Conservation (phyloP, 441 rosid species). For the Croton setiger region DNA sequence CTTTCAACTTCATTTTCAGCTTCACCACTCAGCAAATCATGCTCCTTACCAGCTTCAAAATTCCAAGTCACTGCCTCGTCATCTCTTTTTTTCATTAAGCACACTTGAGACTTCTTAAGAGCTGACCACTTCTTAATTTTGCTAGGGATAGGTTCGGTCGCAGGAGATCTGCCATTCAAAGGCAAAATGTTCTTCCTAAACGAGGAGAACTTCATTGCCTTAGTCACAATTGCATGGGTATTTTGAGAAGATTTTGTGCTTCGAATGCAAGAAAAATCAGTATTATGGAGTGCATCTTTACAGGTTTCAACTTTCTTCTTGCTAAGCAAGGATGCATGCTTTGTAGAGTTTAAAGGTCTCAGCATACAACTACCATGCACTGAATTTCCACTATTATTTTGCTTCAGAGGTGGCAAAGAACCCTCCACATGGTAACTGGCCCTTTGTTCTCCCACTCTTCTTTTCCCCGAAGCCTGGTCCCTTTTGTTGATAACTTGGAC, state of each 20-base stretch:
- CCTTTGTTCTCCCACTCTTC: slow-evolving; percentile 39
- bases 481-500: slow-evolving; percentile 25
- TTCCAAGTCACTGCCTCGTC: slow-evolving; percentile 36
- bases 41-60: slow-evolving; percentile 41
- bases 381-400: slow-evolving; percentile 28
- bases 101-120: slow-evolving; percentile 31
- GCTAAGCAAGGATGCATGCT: slow-evolving; percentile 25
- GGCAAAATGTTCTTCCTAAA: slow-evolving; percentile 35
- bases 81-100: slow-evolving; percentile 32
- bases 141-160: slow-evolving; percentile 30
- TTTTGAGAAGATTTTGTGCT: slow-evolving; percentile 25
- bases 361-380: slow-evolving; percentile 19
- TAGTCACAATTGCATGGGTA: slow-evolving; percentile 27
- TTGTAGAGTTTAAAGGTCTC: slow-evolving; percentile 29
- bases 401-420: slow-evolving; percentile 30
- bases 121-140: slow-evolving; percentile 29
- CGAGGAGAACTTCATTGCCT: slow-evolving; percentile 33
- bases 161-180: slow-evolving; percentile 29
- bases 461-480: slow-evolving; percentile 41
- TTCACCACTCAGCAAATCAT: slow-evolving; percentile 33
- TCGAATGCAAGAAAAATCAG: slow-evolving; percentile 25
- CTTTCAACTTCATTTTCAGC: slow-evolving; percentile 33
- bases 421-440: slow-evolving; percentile 29
- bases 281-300: slow-evolving; percentile 23
- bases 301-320: slow-evolving; percentile 24